These are phyloP conservation scores for Fraxinus albicans DNA, from an alignment of 305 asterid genomes.

Conservation along the genomic window DNA sequence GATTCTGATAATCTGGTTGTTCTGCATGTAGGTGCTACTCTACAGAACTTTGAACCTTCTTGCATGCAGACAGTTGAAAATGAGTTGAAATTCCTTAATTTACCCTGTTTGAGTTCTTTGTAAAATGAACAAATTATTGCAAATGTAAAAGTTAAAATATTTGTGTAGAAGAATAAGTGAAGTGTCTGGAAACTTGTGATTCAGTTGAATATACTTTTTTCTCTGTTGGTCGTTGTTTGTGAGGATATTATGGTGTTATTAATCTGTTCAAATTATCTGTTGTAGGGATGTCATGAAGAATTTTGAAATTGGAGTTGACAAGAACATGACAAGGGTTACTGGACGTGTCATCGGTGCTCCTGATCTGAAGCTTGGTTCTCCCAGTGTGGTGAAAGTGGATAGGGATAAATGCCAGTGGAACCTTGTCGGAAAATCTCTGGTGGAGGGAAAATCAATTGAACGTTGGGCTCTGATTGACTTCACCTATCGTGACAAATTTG, in stretches of 20 bases:
- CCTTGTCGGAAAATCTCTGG: slow-evolving; percentile 45
- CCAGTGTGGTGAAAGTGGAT: slow-evolving; percentile 40
- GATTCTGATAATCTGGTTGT: not conserved
- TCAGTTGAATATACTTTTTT: not conserved
- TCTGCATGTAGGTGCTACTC: not conserved
- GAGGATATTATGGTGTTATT: not conserved
- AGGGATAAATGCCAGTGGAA: slow-evolving; percentile 61
- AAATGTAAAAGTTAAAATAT: not conserved
- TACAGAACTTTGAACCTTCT: not conserved
- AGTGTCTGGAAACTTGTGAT: not conserved
- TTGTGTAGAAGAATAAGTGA: not conserved
- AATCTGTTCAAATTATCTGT: not conserved
- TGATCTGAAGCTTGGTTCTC: slow-evolving; percentile 46
- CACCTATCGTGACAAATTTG: slow-evolving; percentile 18
- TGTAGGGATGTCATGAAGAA: slow-evolving; percentile 34
- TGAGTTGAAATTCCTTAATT: not conserved
- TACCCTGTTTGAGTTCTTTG: not conserved
- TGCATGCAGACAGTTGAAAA: not conserved
- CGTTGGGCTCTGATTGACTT: slow-evolving; percentile 69
- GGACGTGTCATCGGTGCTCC: slow-evolving; percentile 68
- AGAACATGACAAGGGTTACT: slow-evolving; percentile 43
- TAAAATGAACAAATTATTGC: not conserved
- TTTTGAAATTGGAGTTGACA: slow-evolving; percentile 40
- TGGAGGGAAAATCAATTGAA: slow-evolving; percentile 41
- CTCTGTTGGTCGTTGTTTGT: not conserved